Base-by-base conservation (phyloP, 2,329 filamentous ascomycete species). In the Aspergillus candidus region DNA sequence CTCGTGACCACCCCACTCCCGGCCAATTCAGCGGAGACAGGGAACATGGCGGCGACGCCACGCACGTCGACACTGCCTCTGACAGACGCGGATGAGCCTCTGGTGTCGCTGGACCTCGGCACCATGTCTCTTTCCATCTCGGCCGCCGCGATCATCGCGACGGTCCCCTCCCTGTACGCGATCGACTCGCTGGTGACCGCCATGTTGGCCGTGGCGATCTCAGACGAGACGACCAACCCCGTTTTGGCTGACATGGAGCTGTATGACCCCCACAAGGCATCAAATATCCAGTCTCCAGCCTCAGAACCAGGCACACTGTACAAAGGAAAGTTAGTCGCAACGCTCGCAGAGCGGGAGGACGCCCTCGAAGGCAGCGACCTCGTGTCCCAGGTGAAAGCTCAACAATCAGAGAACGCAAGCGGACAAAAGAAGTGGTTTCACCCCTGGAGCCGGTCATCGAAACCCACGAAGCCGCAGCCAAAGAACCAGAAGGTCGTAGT, bases 171-270 rank as follows among this genome's bases (percentile, higher is more conserved):
- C 6, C 53, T 73, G 27, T 74, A 74, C 46, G 67, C 69, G 6
- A 68, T 75, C 31, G 72, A 75, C 49, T 69, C 70, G 4, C 53
- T 74, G 11, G 56, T 75, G 35, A 66, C 70, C 2, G 67, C 72
- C 4, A 59, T 74, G 6, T 53, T 75, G 13, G 63, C 69, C 2
- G 66, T 73, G 12, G 70, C 70, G 1, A 61, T 71, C 41, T 66
- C 69, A 1, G 71, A 74, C 39, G 59, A 68, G 42, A 51, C 55
- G 11, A 70, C 65, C 1, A 70, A 65, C 18, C 59, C 59, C 0
- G 57, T 69, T 5, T 50, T 73, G 4, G 63, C 60, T 4, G 59
- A 62, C 27, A 69, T 71, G 58, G 48, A 55, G 4, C 47, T 67
- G 10, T 57, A 57, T 40, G 50, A 54, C 2, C 50, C 60, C 1